These are phyloP conservation scores for Leptographium radiaticola DNA, from an alignment of 2,329 filamentous ascomycete genomes.

Conservation along the genomic window DNA sequence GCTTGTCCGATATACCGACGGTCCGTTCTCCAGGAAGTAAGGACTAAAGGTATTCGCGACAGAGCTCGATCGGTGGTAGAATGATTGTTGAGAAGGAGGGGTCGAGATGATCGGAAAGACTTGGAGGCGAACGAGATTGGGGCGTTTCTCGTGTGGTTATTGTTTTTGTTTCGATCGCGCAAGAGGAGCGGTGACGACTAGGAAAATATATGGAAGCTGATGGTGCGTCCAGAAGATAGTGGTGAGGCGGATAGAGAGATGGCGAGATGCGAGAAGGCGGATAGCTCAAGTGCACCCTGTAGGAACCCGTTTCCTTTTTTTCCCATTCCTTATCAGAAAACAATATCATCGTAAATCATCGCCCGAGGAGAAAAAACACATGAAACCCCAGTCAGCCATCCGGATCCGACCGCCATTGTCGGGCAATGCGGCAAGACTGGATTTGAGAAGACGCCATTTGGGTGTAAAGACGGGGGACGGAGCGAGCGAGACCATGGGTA, in stretches of 20 bases:
- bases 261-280: constrained; percentile 8
- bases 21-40: not conserved
- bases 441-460: constrained; percentile 4
- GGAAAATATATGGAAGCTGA: constrained; percentile 18
- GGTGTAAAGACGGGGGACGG: not conserved
- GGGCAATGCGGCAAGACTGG: not conserved
- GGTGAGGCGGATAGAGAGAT: constrained; percentile 13
- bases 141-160: constrained; percentile 11
- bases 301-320: constrained; percentile 4
- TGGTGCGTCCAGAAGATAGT: constrained; percentile 9
- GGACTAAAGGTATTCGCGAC: not conserved
- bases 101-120: not conserved
- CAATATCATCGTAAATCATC: constrained; percentile 12
- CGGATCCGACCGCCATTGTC: not conserved
- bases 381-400: constrained; percentile 6
- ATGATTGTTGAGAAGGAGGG: not conserved
- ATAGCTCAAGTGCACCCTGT: constrained; percentile 28
- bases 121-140: constrained; percentile 8
- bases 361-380: constrained; percentile 8
- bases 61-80: not conserved
- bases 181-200: constrained; percentile 15
- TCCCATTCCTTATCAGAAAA: constrained; percentile 7
- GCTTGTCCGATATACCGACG: not conserved
- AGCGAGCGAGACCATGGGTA: not conserved
- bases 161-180: constrained; percentile 11